Percentiles rank a stretch among this genome's conserved stretches.
Conservation (phyloP, 169 alveolate genomes). For the Fabrea salina region DNA sequence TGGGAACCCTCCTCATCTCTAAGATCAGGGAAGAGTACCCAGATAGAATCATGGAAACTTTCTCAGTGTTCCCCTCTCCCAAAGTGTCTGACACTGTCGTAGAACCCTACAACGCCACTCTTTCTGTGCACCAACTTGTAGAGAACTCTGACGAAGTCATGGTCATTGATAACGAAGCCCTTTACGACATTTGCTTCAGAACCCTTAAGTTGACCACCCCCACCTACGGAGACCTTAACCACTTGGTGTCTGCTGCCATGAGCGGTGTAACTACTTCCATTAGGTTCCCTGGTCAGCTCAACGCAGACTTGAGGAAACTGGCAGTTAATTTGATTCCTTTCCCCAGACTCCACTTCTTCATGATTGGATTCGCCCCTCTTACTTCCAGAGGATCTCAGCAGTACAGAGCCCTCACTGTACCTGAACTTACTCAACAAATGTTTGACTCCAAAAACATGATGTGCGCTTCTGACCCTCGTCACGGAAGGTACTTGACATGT, state of each 20-base stretch:
- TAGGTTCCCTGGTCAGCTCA: conserved; percentile 76
- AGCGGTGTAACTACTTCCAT: conserved; percentile 87
- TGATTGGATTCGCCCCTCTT: conserved; percentile 98
- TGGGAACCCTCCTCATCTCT: conserved; percentile 97
- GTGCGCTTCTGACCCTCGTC: conserved; percentile 99
- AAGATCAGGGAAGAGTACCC: conserved; percentile 98
- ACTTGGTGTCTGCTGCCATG: conserved; percentile 97
- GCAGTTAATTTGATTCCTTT: conserved; percentile 98
- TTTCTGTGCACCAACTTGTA: conserved; percentile 96
- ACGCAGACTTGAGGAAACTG: conserved; percentile 90
- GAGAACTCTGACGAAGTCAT: conserved; percentile 98
- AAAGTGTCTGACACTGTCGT: conserved; percentile 98
- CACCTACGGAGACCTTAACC: conserved; percentile 98
- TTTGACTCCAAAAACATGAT: conserved; percentile 99
- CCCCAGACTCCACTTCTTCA: conserved; percentile 98
- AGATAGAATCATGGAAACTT: conserved; percentile 97
- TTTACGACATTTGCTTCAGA: conserved; percentile 98
- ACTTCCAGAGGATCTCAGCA: conserved; percentile 98
- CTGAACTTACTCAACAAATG: conserved; percentile 99
- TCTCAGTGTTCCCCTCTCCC: conserved; percentile 98
- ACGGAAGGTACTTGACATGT: conserved; percentile 98
- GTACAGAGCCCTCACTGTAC: conserved; percentile 98
- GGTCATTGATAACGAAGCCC: conserved; percentile 98
- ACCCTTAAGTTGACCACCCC: conserved; percentile 98
- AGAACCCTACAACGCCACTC: conserved; percentile 98